Base-by-base conservation (phyloP, 768 basidiomycete genomes). In the Hirschioporus abietinus region DNA sequence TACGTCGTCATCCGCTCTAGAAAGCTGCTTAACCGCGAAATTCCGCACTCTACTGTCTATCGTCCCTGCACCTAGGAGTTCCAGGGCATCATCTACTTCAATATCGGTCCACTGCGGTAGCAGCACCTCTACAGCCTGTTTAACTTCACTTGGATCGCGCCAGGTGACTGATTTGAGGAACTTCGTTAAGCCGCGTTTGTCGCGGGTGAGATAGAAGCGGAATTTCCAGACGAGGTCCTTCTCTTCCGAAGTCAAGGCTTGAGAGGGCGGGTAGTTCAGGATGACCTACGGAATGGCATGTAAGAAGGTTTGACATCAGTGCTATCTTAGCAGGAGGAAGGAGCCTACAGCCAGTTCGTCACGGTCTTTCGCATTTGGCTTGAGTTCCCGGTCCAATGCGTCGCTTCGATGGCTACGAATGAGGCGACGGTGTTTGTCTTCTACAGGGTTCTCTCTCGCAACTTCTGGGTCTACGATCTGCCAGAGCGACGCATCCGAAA, bases 161-260 rank as follows among this genome's bases (percentile, higher is more conserved):
- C 97, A 99, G 23, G 96, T 95, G 42, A 99, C 97, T 34, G 94
- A 95, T 76, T 94, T 98, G 64, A 99, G 83, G 78, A 99, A 99
- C 75, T 99, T 99, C 35, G 96, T 99, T 57, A 99, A 83, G 1
- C 96, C 95, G 10, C 92, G 88, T 77, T 94, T 96, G 76, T 96
- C 93, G 35, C 95, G 82, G 1, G 90, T 87, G 12, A 99, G 88
- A 70, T 97, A 99, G 79, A 98, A 99, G n/a, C 97, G 87, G 83
- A 96, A 99, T 76, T 96, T 96, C 97, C 97, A 99, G 52, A 99
- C 89, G 58, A 96, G 80, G 71, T 99, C 96, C 74, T 96, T 97
- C 78, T 99, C 96, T 72, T 95, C 92, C 0, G 94, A 88, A 3
- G 87, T 92, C 8, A 99, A 81, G 10, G 85, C 83, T 67, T 90